These are phyloP conservation scores for Lodderomyces oxycetoniae DNA, from an alignment of 1,139 yeast genomes.

Conservation along the genomic window DNA sequence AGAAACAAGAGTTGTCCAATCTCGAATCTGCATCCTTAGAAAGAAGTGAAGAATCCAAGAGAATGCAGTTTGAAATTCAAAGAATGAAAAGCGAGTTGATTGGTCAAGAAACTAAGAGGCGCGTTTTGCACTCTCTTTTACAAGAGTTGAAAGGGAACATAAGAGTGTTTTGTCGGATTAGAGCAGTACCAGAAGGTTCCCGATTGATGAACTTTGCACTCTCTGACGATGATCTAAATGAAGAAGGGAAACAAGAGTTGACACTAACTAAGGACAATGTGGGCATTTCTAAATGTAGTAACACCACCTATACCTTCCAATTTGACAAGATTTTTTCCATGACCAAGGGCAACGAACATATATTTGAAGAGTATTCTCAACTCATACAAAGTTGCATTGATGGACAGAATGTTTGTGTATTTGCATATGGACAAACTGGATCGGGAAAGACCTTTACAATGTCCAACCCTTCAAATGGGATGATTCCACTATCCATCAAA, in stretches of 20 bases:
- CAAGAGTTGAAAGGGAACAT: conserved; percentile 92
- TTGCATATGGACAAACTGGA: conserved; percentile 98
- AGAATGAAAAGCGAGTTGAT: conserved; percentile 15
- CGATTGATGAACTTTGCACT: conserved; percentile 33
- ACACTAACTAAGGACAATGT: conserved; percentile 24
- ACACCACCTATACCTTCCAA: conserved; percentile 40
- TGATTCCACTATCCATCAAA: conserved; percentile 72
- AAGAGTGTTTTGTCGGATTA: conserved; percentile 80
- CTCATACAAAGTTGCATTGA: conserved; percentile 84
- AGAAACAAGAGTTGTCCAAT: not conserved
- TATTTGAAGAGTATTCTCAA: conserved; percentile 84
- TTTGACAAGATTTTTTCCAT: conserved; percentile 79
- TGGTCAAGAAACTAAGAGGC: conserved; percentile 29
- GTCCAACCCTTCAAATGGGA: conserved; percentile 70
- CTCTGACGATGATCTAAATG: conserved; percentile 45
- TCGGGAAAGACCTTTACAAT: conserved; percentile 94
- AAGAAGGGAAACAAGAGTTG: conserved; percentile 48
- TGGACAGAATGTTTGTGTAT: conserved; percentile 88
- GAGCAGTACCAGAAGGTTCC: conserved; percentile 47
- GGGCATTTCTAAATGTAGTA: conserved; percentile 4
- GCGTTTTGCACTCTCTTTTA: conserved; percentile 67
- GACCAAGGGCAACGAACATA: conserved; percentile 47
- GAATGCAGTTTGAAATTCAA: conserved; percentile 18
- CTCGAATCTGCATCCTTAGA: conserved; percentile 1
- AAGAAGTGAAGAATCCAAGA: conserved; percentile 5